phyloP scores from a whole-genome alignment of 495 filamentous ascomycete species.

The Penicillium pulvis region DNA sequence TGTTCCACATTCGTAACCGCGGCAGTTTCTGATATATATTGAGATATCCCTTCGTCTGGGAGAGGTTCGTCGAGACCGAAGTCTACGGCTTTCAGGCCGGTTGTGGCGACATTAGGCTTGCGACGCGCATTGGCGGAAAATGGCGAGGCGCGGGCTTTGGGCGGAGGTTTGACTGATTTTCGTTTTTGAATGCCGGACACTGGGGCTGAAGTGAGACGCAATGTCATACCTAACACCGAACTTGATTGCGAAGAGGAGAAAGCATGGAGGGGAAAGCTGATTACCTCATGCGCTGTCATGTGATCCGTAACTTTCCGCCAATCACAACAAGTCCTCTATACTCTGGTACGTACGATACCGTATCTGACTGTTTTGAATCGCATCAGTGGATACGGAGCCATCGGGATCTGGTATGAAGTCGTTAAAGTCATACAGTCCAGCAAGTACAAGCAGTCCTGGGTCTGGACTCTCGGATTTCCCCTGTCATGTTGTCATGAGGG shows the following conservation, averaged over 20 bases:
- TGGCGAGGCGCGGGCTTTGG: slow-evolving; percentile 41
- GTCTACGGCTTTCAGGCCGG: slow-evolving; percentile 36
- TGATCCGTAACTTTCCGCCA: slow-evolving; percentile 24
- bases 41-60: slow-evolving; percentile 41
- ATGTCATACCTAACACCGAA: slow-evolving; percentile 36
- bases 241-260: neutral
- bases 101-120: slow-evolving; percentile 49
- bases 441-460: neutral
- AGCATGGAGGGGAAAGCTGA: slow-evolving; percentile 1
- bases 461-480: neutral
- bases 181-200: slow-evolving; percentile 48
- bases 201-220: slow-evolving; percentile 49
- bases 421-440: slow-evolving; percentile 8
- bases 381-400: neutral
- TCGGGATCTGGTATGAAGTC: slow-evolving; percentile 14
- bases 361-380: slow-evolving; percentile 6
- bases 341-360: slow-evolving; percentile 20
- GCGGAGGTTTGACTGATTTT: slow-evolving; percentile 18
- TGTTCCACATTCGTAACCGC: slow-evolving; percentile 64
- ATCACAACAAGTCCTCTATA: slow-evolving; percentile 14
- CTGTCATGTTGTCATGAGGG: neutral
- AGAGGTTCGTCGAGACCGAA: slow-evolving; percentile 48
- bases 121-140: slow-evolving; percentile 58
- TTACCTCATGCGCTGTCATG: slow-evolving; percentile 21
- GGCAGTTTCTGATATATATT: slow-evolving; percentile 46